These are phyloP conservation scores for Brasilioporus rufonigricans DNA, from an alignment of 768 basidiomycete genomes.

Conservation along the genomic window DNA sequence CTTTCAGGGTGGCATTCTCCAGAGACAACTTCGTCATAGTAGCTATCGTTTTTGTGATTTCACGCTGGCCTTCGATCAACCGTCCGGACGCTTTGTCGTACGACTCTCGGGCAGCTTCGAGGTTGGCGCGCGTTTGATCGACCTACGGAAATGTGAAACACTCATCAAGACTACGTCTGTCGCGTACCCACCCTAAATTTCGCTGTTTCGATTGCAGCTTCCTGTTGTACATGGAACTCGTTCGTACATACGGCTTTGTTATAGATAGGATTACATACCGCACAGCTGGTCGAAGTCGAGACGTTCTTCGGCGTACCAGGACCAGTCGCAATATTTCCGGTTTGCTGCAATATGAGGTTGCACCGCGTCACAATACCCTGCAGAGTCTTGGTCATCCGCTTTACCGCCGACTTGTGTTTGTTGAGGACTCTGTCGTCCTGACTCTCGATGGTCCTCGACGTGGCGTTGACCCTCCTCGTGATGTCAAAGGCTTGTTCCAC, in stretches of 20 bases:
- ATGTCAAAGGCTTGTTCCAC: neutral
- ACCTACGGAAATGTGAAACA: conserved; percentile 2
- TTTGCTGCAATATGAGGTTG: conserved; percentile 19
- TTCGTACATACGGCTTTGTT: neutral
- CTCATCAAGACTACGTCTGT: neutral
- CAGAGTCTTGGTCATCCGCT: conserved; percentile 14
- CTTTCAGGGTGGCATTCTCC: conserved; percentile 19
- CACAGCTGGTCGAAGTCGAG: neutral
- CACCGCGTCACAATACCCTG: conserved; percentile 18
- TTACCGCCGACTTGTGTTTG: conserved; percentile 5
- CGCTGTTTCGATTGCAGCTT: conserved; percentile 11
- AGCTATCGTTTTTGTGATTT: conserved; percentile 18
- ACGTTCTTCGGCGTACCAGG: conserved; percentile 16
- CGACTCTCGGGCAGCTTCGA: conserved; percentile 17
- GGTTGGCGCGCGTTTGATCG: conserved; percentile 20
- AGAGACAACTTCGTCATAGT: conserved; percentile 19
- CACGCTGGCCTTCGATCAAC: conserved; percentile 18
- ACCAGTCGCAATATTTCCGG: conserved; percentile 11
- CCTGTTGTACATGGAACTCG: neutral
- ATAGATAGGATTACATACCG: neutral
- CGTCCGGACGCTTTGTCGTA: conserved; percentile 12
- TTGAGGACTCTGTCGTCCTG: conserved; percentile 1
- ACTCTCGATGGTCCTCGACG: conserved; percentile 4
- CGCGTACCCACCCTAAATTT: conserved; percentile 9
- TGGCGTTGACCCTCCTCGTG: conserved; percentile 1